phyloP scores from a whole-genome alignment of 257 asterid species.

The Forsythia suspensa region DNA sequence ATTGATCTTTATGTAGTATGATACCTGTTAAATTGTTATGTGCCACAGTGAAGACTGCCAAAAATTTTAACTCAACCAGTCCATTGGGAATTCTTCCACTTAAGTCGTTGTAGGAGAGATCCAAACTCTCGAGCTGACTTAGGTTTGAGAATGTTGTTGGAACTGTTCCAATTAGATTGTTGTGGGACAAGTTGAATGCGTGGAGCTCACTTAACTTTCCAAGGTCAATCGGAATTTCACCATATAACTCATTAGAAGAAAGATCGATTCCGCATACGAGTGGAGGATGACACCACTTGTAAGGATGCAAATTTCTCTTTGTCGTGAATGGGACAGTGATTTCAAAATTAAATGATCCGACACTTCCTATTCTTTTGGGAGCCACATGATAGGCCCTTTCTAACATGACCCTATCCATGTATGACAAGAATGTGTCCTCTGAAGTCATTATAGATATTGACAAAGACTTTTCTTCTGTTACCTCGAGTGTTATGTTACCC shows the following conservation, averaged over 20 bases:
- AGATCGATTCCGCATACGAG: constrained; percentile 16
- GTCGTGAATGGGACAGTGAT: not conserved
- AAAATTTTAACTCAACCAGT: not conserved
- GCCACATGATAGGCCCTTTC: not conserved
- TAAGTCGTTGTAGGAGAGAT: constrained; percentile 13
- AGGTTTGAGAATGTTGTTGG: constrained; percentile 11
- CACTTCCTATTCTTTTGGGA: not conserved
- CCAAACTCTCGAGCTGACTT: not conserved
- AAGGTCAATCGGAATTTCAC: constrained; percentile 2
- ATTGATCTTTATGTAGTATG: constrained; percentile 4
- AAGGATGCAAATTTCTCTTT: not conserved
- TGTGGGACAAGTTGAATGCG: constrained; percentile 8
- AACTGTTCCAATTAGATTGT: constrained; percentile 4
- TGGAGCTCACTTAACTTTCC: constrained; percentile 9
- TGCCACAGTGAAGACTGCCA: constrained; percentile 14
- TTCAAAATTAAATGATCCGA: not conserved
- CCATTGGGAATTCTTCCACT: constrained; percentile 7
- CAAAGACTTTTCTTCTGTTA: not conserved
- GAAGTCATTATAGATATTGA: no score
- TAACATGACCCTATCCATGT: not conserved
- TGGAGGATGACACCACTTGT: not conserved
- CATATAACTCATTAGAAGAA: not conserved
- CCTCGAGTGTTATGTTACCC: constrained; percentile 1
- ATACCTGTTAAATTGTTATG: constrained; percentile 12
- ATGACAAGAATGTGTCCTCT: accelerated